Evolutionary conservation across 2,329 filamentous ascomycete genomes (phyloP).

Genomic region (Herpotrichia juniperi): DNA sequence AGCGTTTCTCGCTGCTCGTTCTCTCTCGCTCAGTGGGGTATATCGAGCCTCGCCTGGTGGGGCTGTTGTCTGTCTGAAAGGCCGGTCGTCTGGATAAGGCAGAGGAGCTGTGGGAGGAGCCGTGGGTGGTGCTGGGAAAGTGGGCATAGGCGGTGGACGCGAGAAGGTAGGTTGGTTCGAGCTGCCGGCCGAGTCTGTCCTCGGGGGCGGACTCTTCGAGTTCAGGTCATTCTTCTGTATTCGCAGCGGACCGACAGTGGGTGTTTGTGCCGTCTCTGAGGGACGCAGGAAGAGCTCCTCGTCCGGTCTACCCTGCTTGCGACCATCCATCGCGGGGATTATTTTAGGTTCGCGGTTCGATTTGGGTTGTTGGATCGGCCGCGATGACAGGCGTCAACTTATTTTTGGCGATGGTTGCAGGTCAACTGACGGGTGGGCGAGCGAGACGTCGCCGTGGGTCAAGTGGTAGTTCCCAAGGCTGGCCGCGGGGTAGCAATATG

Average conservation of each 20-base stretch:
- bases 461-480: conserved; percentile 8
- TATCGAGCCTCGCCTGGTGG: conserved; percentile 33
- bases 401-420: conserved; percentile 33
- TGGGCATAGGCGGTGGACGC: conserved; percentile 58
- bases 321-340: conserved; percentile 48
- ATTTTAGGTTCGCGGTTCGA: conserved; percentile 8
- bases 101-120: conserved; percentile 53
- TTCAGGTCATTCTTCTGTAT: conserved; percentile 75
- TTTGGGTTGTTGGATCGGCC: conserved; percentile 24
- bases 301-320: conserved; percentile 70
- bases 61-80: conserved; percentile 25
- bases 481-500: conserved; percentile 30
- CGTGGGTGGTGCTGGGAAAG: conserved; percentile 66
- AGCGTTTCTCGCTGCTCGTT: conserved; percentile 39
- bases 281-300: conserved; percentile 80
- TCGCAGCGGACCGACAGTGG: conserved; percentile 81
- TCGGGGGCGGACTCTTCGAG: conserved; percentile 59
- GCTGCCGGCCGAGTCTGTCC: conserved; percentile 68
- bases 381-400: conserved; percentile 28
- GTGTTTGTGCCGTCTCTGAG: conserved; percentile 64
- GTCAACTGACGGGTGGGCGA: conserved; percentile 17
- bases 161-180: conserved; percentile 49
- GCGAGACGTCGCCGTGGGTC: conserved; percentile 12
- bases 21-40: conserved; percentile 44
- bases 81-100: conserved; percentile 55